Conservation (phyloP, 805 yeast genomes). For the Teunomyces panamensis region DNA sequence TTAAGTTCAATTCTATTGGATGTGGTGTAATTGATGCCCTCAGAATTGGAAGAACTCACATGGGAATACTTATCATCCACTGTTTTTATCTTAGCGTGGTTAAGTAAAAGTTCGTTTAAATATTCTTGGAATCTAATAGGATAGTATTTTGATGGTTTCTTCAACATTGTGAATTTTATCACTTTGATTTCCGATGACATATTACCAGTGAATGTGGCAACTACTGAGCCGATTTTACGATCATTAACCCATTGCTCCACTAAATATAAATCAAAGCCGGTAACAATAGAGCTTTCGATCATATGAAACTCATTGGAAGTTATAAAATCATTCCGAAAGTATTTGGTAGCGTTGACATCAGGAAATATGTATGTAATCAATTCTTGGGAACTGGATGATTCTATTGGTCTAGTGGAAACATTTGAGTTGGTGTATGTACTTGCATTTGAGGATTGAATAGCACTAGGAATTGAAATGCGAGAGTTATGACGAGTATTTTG, state of each 20-base stretch:
- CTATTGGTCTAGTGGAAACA: conserved; percentile 1
- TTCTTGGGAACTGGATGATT: conserved; percentile 7
- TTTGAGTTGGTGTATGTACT: neutral
- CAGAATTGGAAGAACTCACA: neutral
- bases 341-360: conserved; percentile 53
- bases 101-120: conserved; percentile 61
- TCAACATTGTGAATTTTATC: conserved; percentile 51
- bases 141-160: conserved; percentile 46
- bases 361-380: conserved; percentile 47
- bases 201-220: conserved; percentile 86
- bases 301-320: conserved; percentile 34
- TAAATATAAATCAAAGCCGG: conserved; percentile 84
- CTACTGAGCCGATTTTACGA: conserved; percentile 61
- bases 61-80: conserved; percentile 19
- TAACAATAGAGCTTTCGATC: conserved; percentile 45
- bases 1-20: neutral
- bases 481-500: neutral
- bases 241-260: conserved; percentile 94
- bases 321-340: conserved; percentile 40
- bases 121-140: conserved; percentile 54
- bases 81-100: conserved; percentile 67
- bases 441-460: conserved; percentile 1
- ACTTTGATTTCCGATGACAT: conserved; percentile 60
- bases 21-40: neutral
- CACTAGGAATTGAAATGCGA: neutral